Percentiles rank a stretch among this genome's conserved stretches.
Evolutionary conservation across 805 yeast species (phyloP).

Genomic region (Yueomyces sinensis): DNA sequence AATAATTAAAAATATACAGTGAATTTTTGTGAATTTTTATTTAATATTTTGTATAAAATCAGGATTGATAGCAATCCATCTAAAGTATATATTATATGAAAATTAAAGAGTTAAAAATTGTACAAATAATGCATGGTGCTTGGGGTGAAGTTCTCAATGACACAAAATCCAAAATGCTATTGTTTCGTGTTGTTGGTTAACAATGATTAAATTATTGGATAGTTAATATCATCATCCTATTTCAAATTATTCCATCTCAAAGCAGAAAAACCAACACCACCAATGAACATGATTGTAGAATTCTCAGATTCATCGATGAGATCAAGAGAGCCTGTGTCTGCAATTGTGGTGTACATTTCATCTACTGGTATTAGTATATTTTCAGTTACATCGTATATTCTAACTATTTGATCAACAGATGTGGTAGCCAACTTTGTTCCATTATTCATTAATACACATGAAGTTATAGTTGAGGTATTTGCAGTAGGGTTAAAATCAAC

Average conservation of each 20-base stretch:
- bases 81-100: too few species aligned
- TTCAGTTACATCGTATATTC: conserved; percentile 41
- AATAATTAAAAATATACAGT: too few species aligned
- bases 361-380: conserved; percentile 22
- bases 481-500: conserved; percentile 36
- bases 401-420: conserved; percentile 73
- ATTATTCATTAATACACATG: conserved; percentile 29
- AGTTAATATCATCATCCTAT: too few species aligned
- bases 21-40: too few species aligned
- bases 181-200: too few species aligned
- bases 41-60: too few species aligned
- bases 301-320: conserved; percentile 19
- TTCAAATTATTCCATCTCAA: conserved; percentile 25
- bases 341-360: conserved; percentile 60
- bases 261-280: conserved; percentile 72
- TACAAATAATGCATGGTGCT: too few species aligned
- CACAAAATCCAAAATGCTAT: too few species aligned
- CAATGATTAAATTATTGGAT: too few species aligned
- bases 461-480: conserved; percentile 80
- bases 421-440: conserved; percentile 36
- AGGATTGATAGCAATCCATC: too few species aligned
- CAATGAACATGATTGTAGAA: conserved; percentile 34
- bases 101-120: too few species aligned
- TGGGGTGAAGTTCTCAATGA: too few species aligned
- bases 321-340: conserved; percentile 77